These are phyloP conservation scores for Phytophthora idaei DNA, from an alignment of 352 stramenopile genomes.

Conservation along the genomic window DNA sequence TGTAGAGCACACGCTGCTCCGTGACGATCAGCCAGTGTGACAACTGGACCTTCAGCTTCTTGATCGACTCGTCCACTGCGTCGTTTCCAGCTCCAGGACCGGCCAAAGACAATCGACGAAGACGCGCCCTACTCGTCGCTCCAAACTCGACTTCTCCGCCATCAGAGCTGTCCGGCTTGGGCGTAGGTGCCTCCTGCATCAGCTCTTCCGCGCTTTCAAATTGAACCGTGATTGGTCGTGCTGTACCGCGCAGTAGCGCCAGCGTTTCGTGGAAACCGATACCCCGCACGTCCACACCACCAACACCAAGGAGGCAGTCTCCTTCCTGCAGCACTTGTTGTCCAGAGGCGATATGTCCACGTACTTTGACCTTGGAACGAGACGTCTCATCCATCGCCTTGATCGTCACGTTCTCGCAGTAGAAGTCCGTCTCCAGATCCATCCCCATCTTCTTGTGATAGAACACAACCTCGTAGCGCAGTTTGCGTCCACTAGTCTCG, in stretches of 20 bases:
- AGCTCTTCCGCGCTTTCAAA: conserved; percentile 85
- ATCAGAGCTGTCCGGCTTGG: conserved; percentile 19
- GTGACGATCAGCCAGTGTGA: conserved; percentile 90
- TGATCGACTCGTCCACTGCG: conserved; percentile 34
- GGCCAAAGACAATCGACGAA: conserved; percentile 31
- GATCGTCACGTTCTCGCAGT: conserved; percentile 88
- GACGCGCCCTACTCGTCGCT: conserved; percentile 32
- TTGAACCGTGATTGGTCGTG: conserved; percentile 73
- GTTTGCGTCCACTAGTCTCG: conserved; percentile 48
- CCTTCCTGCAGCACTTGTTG: conserved; percentile 80
- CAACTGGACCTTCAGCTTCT: conserved; percentile 72
- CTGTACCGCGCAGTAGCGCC: conserved; percentile 72
- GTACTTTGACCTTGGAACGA: conserved; percentile 60
- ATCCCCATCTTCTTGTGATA: conserved; percentile 83
- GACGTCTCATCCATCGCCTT: conserved; percentile 69
- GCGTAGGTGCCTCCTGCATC: conserved; percentile 37
- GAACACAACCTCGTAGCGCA: conserved; percentile 85
- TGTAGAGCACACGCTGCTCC: conserved; percentile 85
- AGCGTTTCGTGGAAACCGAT: conserved; percentile 89
- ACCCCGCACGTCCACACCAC: conserved; percentile 80
- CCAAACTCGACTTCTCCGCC: conserved; percentile 25
- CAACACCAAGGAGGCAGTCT: conserved; percentile 74
- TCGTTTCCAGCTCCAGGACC: conserved; percentile 25
- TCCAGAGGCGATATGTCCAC: conserved; percentile 54
- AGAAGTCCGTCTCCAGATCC: conserved; percentile 90